Percentiles rank a stretch among this genome's conserved stretches.
Conservation (phyloP, 2,329 filamentous ascomycete genomes). For the Cryphonectria japonica region DNA sequence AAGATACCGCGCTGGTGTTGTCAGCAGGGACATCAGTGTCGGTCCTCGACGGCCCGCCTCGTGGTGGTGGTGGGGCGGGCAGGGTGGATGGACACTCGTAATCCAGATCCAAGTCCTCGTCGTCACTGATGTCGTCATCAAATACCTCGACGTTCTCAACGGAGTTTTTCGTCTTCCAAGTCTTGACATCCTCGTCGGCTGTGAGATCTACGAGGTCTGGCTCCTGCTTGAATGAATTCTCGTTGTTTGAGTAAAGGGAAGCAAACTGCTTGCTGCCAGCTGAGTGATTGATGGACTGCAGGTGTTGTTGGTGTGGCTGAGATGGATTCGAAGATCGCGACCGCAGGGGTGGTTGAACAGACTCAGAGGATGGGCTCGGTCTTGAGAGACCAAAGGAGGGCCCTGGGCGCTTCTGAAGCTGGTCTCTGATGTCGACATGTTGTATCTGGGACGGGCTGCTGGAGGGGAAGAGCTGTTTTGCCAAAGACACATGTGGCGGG, state of each 20-base stretch:
- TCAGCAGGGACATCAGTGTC: conserved; percentile 32
- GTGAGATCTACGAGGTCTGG: conserved; percentile 44
- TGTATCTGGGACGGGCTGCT: conserved; percentile 53
- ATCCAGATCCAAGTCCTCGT: conserved; percentile 74
- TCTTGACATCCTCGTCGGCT: conserved; percentile 33
- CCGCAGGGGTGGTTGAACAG: conserved; percentile 36
- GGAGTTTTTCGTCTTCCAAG: conserved; percentile 35
- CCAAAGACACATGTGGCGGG: conserved; percentile 39
- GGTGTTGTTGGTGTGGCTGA: conserved; percentile 31
- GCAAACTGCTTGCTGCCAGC: conserved; percentile 39
- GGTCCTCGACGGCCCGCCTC: conserved; percentile 33
- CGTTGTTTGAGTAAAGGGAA: conserved; percentile 46
- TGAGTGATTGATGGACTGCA: conserved; percentile 27
- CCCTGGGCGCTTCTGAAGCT: conserved; percentile 47
- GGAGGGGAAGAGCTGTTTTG: conserved; percentile 61
- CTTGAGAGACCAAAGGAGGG: conserved; percentile 34
- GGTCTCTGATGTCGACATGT: conserved; percentile 54
- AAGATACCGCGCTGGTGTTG: conserved; percentile 55
- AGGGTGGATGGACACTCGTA: conserved; percentile 63
- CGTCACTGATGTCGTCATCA: conserved; percentile 86
- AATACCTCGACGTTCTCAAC: conserved; percentile 61
- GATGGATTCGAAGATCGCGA: conserved; percentile 42
- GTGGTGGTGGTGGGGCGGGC: conserved; percentile 38
- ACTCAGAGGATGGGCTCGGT: conserved; percentile 20
- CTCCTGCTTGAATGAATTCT: conserved; percentile 54